phyloP scores from a whole-genome alignment of 768 basidiomycete genomes.

The Clitopilus hobsonii region DNA sequence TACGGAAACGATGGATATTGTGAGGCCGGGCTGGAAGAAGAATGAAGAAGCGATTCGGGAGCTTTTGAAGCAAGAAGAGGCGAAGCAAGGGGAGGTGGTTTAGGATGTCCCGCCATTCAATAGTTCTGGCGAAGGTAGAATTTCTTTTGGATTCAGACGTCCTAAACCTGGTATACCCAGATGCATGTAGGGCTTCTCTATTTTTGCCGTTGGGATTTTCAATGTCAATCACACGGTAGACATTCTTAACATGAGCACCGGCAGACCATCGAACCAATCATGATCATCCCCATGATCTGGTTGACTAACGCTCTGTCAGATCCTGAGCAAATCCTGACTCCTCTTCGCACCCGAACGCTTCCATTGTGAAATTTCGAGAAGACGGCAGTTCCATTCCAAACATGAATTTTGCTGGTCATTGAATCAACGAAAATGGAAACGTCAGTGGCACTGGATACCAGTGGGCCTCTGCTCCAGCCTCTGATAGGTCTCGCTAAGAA shows the following conservation, averaged over 20 bases:
- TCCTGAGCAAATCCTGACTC: neutral
- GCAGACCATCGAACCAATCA: neutral
- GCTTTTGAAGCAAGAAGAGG: neutral
- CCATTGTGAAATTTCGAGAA: neutral
- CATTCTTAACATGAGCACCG: neutral
- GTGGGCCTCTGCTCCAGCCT: no score
- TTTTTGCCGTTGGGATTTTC: no score
- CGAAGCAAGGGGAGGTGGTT: neutral
- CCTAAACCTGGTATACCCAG: no score
- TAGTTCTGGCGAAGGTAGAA: neutral
- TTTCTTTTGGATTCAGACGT: neutral
- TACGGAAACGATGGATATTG: slow-evolving; percentile 50
- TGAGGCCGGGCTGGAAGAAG: slow-evolving; percentile 45
- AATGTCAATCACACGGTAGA: neutral
- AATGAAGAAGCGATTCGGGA: neutral
- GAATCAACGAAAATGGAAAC: neutral
- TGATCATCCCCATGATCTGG: neutral
- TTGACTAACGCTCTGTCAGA: neutral
- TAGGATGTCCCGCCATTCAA: neutral
- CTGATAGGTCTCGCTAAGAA: no score
- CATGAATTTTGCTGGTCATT: neutral
- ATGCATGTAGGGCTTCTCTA: no score
- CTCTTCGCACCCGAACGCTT: neutral
- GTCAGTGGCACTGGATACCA: neutral
- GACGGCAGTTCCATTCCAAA: neutral